Evolutionary conservation across 768 basidiomycete genomes (phyloP).

Genomic region (Collybia mongolica): DNA sequence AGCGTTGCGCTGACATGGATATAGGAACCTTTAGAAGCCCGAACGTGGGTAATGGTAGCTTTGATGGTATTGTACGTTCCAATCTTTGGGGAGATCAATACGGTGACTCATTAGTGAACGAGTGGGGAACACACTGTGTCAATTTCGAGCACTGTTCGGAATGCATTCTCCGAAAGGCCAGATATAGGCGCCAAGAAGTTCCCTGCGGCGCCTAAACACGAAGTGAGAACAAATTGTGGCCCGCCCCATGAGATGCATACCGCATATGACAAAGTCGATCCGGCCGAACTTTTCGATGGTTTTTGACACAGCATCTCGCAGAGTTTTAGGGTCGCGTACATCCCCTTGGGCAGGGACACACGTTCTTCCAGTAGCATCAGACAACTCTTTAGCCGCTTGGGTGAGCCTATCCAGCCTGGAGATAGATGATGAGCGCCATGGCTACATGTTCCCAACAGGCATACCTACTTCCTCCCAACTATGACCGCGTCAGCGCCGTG

Average conservation of each 20-base stretch:
- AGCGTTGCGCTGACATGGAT: constrained; percentile 88
- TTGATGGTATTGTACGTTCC: constrained; percentile 96
- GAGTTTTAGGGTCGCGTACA: constrained; percentile 72
- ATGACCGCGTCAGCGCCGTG: constrained; percentile 84
- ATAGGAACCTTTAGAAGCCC: constrained; percentile 74
- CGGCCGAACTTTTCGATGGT: constrained; percentile 76
- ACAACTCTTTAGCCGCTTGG: constrained; percentile 68
- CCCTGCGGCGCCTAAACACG: constrained; percentile 78
- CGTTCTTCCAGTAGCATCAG: constrained; percentile 60
- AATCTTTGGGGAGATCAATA: constrained; percentile 43
- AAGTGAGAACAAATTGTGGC: background rate
- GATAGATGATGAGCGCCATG: background rate
- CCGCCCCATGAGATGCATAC: constrained; percentile 36
- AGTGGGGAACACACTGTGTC: constrained; percentile 62
- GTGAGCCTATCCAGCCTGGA: constrained; percentile 69
- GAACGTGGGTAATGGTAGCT: constrained; percentile 77
- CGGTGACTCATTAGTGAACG: background rate
- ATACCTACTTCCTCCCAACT: constrained; percentile 78
- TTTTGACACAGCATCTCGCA: constrained; percentile 73
- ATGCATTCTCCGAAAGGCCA: constrained; percentile 84
- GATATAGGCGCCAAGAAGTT: constrained; percentile 92
- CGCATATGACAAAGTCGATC: constrained; percentile 95
- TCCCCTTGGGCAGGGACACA: constrained; percentile 81
- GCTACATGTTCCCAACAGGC: background rate
- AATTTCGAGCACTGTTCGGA: constrained; percentile 91